Evolutionary conservation across 2,329 filamentous ascomycete genomes (phyloP), one percentile per base, ranked within the genome.

Genomic region (Meredithiella fracta): DNA sequence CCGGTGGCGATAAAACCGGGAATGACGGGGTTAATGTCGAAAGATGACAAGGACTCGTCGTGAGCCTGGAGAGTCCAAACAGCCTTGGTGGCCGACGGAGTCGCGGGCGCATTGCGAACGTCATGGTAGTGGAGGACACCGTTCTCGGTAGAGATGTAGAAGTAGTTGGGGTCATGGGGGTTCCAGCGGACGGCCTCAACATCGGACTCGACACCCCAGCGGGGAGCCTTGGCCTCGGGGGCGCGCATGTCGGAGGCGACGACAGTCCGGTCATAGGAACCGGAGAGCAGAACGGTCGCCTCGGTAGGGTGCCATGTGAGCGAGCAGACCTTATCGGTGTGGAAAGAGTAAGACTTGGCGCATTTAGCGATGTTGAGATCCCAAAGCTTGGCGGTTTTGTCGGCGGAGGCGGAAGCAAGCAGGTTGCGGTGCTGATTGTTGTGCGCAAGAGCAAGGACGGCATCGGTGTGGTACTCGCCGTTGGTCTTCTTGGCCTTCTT

Each of bases 311-410:
- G 88, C 92, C 94, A 98, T 61, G 91, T 85, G 57, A 98, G 73
- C 22, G 91, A 88, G 76, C 90, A 98, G 62, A 97, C 90, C 73
- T 98, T 98, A 75, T 96, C 92, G 37, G 87, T 94, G 72, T 98
- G 92, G 70, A 94, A 87, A 15, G 80, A 77, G 75, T 98, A 98
- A 47, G 90, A 96, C 72, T 96, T 92, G 64, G 92, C 92, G 69
- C 89, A 95, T 68, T 83, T 89, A 59, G 86, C 79, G 2, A 88
- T 96, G 72, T 89, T 86, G 60, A 98, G 74, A 67, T 98, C 92
- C 92, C 92, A 98, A 20, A 98, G 78, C 74, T 98, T 98, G 65
- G 97, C 83, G 2, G 92, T 98, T 72, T 90, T 89, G 72, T 98
- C 92, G 20, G 92, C 92, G 1, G 92, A 98, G 1, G 86, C 88